Conservation (phyloP, 495 filamentous ascomycete species). For the Mytilinidion resinicola region DNA sequence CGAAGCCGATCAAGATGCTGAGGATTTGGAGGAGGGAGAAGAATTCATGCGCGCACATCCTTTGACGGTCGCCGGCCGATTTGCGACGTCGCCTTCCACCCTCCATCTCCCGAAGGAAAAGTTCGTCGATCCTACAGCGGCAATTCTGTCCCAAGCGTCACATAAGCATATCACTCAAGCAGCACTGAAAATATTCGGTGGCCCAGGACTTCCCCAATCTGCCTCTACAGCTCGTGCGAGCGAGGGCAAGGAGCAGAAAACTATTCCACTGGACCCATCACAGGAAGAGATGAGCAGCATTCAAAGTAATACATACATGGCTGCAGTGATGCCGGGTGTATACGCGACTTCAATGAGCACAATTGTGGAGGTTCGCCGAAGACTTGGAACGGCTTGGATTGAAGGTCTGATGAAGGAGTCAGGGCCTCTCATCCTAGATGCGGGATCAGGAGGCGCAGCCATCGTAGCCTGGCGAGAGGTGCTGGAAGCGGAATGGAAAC, state of each 20-base stretch:
- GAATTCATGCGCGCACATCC: constrained; percentile 52
- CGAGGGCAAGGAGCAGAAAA: constrained; percentile 54
- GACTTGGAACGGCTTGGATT: constrained; percentile 77
- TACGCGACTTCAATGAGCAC: constrained; percentile 69
- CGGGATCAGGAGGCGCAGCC: constrained; percentile 76
- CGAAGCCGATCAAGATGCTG: constrained; percentile 31
- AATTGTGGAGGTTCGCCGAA: constrained; percentile 76
- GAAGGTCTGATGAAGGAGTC: constrained; percentile 56
- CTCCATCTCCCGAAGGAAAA: constrained; percentile 58
- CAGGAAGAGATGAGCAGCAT: constrained; percentile 73
- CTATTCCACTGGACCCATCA: constrained; percentile 61
- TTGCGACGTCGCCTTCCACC: constrained; percentile 65
- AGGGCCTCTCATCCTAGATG: constrained; percentile 79
- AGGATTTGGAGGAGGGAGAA: constrained; percentile 31
- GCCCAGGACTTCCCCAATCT: constrained; percentile 64
- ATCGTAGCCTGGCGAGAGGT: constrained; percentile 80
- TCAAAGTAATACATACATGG: constrained; percentile 78
- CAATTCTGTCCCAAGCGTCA: constrained; percentile 58
- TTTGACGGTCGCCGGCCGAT: constrained; percentile 48
- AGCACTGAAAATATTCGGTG: constrained; percentile 67
- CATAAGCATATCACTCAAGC: constrained; percentile 66
- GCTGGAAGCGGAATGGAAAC: constrained; percentile 71
- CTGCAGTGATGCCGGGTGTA: constrained; percentile 70
- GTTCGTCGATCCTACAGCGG: constrained; percentile 60
- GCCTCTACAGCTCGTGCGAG: constrained; percentile 48